Evolutionary conservation across 1,284 basidiomycete species (phyloP), one percentile per base, ranked within the genome.

Genomic region (Wolfiporia cocos): DNA sequence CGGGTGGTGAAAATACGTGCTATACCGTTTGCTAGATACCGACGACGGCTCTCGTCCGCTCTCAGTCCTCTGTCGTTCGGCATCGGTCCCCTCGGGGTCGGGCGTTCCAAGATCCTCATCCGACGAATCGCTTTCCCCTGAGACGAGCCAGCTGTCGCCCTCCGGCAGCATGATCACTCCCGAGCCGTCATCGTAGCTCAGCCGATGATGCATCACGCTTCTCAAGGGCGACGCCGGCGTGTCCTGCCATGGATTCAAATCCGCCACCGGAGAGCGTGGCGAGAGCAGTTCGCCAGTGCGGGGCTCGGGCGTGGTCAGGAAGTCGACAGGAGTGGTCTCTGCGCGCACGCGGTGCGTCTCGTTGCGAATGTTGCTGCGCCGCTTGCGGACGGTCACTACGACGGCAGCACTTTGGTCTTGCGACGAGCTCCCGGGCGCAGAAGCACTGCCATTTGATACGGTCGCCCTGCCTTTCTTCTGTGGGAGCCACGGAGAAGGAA

Each of bases 401-500:
- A 89, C 81, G 3, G 86, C 80, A 49, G 83, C 70, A 32, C 70
- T 74, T 6, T 59, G 49, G 43, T 74, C 70, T 63, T 50, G 49
- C 42, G 52, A 54, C 62, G 36, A 54, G 61, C 47, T 42, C 11
- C 47, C 47, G 3, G 48, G 43, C 1, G 43, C 45, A 11, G 48
- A 44, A 20, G 35, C 46, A 19, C 42, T 41, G 19, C 49, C 47
- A 28, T 30, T 51, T 46, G 11, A 42, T 45, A 0, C 48, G 44
- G 37, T 45, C 42, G 18, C 44, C 20, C 9, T 21, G 18, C 44
- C 24, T 49, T 42, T 20, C 45, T 46, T 35, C 57, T 83, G 64
- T 0, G 92, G 93, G 1, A 96, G 73, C 92, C 92, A 96, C 0
- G 92, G 92, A 47, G 85, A 79, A 0, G 92, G 93, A 0, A 96